Base-by-base conservation (phyloP, 495 filamentous ascomycete species). In the Podospora pseudoanserina region DNA sequence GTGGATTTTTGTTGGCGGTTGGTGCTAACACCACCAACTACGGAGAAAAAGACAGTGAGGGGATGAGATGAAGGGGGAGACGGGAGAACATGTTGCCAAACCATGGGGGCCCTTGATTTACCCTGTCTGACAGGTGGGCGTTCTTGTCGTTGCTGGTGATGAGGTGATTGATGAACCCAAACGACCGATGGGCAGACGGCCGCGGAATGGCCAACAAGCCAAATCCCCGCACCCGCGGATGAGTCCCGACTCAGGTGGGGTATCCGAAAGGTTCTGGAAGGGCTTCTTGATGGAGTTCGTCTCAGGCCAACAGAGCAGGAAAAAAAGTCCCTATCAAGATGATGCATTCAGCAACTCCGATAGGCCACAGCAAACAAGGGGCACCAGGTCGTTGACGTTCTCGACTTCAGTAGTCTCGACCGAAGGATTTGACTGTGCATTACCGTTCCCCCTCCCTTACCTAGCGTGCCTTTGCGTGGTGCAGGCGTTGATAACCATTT, bases 381-480 rank as follows among this genome's bases (percentile, higher is more conserved):
- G 13, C 39, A 13, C 39, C 9, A 9, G 19, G 55, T 63, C 61
- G 61, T 20, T 32, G n/a, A 63, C 16, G 61, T 63, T 63, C 61
- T 63, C 61, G 61, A 63, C 32, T 49, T 23, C 27, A n/a, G 26
- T 62, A 9, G 60, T 26, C 7, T 62, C 27, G 61, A 32, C 30
- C 61, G 61, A 63, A 63, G 61, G 61, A 63, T 63, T 44, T 7
- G 6, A 26, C 61, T 7, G 1, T 63, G 61, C 61, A 61, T 58
- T 16, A 11, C 30, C 4, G 13, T 49, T 58, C 55, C 55, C 55
- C 11, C 55, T 58, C 55, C 55, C 55, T 34, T 61, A 16, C 7
- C 59, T 34, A 34, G 23, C 34, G 30, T 19, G 30, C 27, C 39
- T 49, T 49, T 49, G 39, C 39, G 39, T 49, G 19, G 18, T 27